phyloP scores from a whole-genome alignment of 1,284 basidiomycete species.

The Cerrena zonata region DNA sequence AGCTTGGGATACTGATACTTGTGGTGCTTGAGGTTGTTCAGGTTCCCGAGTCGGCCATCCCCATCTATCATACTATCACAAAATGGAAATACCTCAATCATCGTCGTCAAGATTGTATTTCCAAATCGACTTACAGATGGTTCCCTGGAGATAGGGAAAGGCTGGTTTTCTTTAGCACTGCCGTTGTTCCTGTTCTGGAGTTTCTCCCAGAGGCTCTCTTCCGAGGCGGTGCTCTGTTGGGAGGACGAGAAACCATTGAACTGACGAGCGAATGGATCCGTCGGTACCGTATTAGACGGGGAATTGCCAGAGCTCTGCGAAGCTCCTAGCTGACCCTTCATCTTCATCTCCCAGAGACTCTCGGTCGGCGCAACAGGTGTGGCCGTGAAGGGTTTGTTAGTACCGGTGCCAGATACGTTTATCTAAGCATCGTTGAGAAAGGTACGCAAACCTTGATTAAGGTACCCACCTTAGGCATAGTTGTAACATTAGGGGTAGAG shows the following conservation, averaged over 20 bases:
- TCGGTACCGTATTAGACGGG: background rate
- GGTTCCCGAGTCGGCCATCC: background rate
- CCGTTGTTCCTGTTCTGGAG: background rate
- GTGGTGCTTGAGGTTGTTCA: too few species aligned
- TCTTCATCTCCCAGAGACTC: constrained; percentile 11
- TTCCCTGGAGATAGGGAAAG: too few species aligned
- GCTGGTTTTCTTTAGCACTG: background rate
- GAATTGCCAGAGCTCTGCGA: background rate
- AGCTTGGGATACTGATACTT: too few species aligned
- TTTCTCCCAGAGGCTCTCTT: background rate
- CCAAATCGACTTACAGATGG: too few species aligned
- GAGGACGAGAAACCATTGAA: background rate
- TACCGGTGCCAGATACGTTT: too few species aligned
- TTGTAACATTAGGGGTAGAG: too few species aligned
- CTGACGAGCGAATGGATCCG: background rate
- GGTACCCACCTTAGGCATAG: too few species aligned
- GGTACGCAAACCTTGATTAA: too few species aligned
- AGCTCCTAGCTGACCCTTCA: background rate
- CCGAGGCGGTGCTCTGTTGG: background rate
- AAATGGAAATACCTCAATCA: too few species aligned
- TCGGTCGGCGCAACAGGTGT: constrained; percentile 6
- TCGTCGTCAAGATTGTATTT: too few species aligned
- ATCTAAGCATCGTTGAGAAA: too few species aligned
- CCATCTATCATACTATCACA: background rate
- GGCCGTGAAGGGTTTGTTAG: background rate